Evolutionary conservation across 164 flowering plant species (phyloP).

Genomic region (grape (Vitis vinifera)): ASM3070453v1 NC_081814.1:6178001-6178500

Average conservation of each 20-base stretch:
- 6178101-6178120: conserved; percentile 58
- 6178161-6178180: conserved; percentile 55
- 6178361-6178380: conserved; percentile 53
- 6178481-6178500: conserved; percentile 80
- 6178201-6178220: conserved; percentile 36
- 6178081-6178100: conserved; percentile 68
- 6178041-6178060: conserved; percentile 77
- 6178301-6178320: conserved; percentile 84
- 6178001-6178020: conserved; percentile 59
- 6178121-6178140: conserved; percentile 56
- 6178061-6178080: conserved; percentile 88
- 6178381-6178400: conserved; percentile 42
- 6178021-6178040: conserved; percentile 60
- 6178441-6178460: conserved; percentile 51
- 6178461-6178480: conserved; percentile 66
- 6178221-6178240: conserved; percentile 59
- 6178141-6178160: conserved; percentile 54
- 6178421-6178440: conserved; percentile 76
- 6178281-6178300: conserved; percentile 49
- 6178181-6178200: conserved; percentile 49
- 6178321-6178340: conserved; percentile 59
- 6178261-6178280: conserved; percentile 45
- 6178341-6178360: conserved; percentile 47
- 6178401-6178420: conserved; percentile 43
- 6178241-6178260: conserved; percentile 58